Base-by-base conservation (phyloP, 345 rosid species). In the Lenwebbia sp. region DNA sequence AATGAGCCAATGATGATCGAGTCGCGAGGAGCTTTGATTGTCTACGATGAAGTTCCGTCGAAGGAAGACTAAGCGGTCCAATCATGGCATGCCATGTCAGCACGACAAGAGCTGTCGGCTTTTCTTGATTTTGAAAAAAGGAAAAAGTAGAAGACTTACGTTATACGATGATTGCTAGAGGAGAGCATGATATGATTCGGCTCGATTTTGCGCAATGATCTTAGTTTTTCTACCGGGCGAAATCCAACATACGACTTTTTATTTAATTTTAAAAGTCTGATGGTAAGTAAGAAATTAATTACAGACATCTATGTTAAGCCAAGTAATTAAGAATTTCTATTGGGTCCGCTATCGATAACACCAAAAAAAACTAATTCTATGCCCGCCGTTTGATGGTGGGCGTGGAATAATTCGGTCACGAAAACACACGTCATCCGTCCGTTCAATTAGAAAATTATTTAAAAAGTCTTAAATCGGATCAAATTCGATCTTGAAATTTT, bases 391-490 rank as follows among this genome's bases (percentile, higher is more conserved):
- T 4, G 0, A 62, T 7, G 23, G 23, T 7, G 41, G 23, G 3
- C 40, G 15, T 62, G 37, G 41, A 7, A 30, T 28, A 9, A 62
- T 62, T 7, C 5, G 3, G 75, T n/a, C 30, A 3, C 1, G 13
- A 60, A 1, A n/a, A 1, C 10, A 0, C 1, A 0, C 3, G 0
- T 30, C 1, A 0, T 2, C 2, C 0, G 15, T 58, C 5, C 22
- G 7, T 15, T 2, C 41, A 2, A 15, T 0, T 2, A 11, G 12
- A 49, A 9, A 49, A 49, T 49, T 49, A 10, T 49, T 9, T 2
- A 49, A 50, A 50, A 50, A 50, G 13, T 50, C 13, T 50, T 50
- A 50, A 50, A 50, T 3, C 4, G 1, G 13, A 12, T 11, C 13
- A 11, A 11, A 50, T 50, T 50, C 2, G 50, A 47, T 47, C 50